These are phyloP conservation scores for Crotalaria pallida DNA, from an alignment of 306 rosid genomes.

Conservation along the genomic window DNA sequence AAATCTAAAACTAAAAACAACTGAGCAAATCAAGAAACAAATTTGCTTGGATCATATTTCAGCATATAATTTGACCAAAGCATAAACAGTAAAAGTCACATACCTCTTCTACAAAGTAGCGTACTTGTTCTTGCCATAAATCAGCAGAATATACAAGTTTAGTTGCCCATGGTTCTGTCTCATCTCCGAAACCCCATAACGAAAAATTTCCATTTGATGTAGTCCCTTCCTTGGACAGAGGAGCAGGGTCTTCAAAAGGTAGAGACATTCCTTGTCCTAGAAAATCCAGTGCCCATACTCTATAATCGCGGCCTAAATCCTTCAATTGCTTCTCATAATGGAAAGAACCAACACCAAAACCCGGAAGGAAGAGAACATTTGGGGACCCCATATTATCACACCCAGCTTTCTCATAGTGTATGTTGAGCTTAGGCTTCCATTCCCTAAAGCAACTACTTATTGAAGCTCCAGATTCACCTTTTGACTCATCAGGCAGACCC, in stretches of 20 bases:
- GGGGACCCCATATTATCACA: slow-evolving; percentile 57
- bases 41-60: neutral
- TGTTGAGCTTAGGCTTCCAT: slow-evolving; percentile 83
- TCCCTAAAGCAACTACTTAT: slow-evolving; percentile 76
- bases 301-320: slow-evolving; percentile 77
- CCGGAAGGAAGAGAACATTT: slow-evolving; percentile 77
- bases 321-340: slow-evolving; percentile 91
- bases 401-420: slow-evolving; percentile 86
- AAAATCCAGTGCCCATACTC: slow-evolving; percentile 92
- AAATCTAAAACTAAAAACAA: neutral
- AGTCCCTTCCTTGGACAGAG: slow-evolving; percentile 39
- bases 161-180: slow-evolving; percentile 84
- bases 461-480: slow-evolving; percentile 54
- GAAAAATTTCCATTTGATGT: slow-evolving; percentile 25
- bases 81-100: slow-evolving; percentile 1
- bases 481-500: slow-evolving; percentile 59
- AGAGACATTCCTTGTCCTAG: slow-evolving; percentile 95
- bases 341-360: slow-evolving; percentile 96
- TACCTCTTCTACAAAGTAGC: slow-evolving; percentile 82
- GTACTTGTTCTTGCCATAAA: slow-evolving; percentile 95
- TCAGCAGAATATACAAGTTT: slow-evolving; percentile 91
- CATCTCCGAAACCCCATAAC: slow-evolving; percentile 89
- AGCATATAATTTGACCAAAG: neutral
- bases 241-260: slow-evolving; percentile 86
- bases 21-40: neutral